These are phyloP conservation scores for Mycosphaerella sp. DNA, from an alignment of 2,329 filamentous ascomycete species.

Conservation along the genomic window DNA sequence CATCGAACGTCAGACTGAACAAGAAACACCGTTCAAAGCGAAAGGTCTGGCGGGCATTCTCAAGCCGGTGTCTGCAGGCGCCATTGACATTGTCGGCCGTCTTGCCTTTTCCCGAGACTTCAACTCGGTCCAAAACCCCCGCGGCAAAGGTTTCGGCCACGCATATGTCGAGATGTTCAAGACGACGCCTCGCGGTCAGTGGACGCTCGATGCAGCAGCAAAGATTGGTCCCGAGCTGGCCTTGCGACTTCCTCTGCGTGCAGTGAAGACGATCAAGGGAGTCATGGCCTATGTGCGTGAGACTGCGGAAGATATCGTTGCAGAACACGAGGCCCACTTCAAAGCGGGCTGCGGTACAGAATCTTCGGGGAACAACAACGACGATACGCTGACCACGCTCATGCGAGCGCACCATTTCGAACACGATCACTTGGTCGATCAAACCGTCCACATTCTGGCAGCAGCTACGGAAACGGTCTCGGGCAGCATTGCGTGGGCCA, in stretches of 20 bases:
- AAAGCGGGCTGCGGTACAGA: not conserved
- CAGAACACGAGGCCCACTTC: constrained; percentile 4
- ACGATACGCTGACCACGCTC: constrained; percentile 10
- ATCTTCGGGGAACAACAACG: not conserved
- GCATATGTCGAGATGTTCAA: constrained; percentile 14
- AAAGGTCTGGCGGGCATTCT: not conserved
- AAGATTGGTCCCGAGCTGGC: constrained; percentile 12
- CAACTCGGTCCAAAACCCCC: not conserved
- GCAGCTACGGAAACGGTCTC: constrained; percentile 12
- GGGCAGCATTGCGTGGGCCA: constrained; percentile 9
- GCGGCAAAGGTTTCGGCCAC: not conserved
- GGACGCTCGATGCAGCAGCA: constrained; percentile 6
- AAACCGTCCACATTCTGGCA: constrained; percentile 12
- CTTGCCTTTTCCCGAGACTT: constrained; percentile 9
- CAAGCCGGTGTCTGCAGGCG: constrained; percentile 4
- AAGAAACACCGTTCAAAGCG: not conserved
- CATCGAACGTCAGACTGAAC: constrained; percentile 1
- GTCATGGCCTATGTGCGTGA: constrained; percentile 5
- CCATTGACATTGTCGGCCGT: constrained; percentile 9
- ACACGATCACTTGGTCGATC: constrained; percentile 6
- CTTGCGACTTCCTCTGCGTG: constrained; percentile 10
- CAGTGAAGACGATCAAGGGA: constrained; percentile 11
- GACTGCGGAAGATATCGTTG: constrained; percentile 7
- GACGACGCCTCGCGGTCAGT: constrained; percentile 10
- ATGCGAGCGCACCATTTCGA: constrained; percentile 8